Conservation (phyloP, 2,329 filamentous ascomycete genomes). For the Sclerotinia nivalis region DNA sequence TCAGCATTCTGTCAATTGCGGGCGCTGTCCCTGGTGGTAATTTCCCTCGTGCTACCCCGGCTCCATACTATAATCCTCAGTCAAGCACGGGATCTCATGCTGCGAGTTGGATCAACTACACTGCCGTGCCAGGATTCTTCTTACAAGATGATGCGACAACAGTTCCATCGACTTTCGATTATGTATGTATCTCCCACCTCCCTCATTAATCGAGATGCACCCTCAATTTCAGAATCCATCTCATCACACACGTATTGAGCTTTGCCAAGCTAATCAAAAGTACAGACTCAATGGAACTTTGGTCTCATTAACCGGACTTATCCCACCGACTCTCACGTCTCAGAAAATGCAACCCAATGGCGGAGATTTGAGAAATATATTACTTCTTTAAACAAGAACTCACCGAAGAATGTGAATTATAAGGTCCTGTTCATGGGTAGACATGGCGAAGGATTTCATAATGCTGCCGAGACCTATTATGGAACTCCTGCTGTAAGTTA, state of each 20-base stretch:
- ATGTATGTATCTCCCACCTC: constrained; percentile 48
- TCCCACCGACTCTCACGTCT: constrained; percentile 51
- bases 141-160: constrained; percentile 62
- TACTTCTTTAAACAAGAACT: constrained; percentile 51
- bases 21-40: neutral
- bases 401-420: constrained; percentile 54
- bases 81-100: neutral
- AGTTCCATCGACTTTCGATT: constrained; percentile 60
- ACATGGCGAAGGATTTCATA: constrained; percentile 31
- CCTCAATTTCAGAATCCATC: neutral
- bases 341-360: constrained; percentile 58
- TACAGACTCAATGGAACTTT: constrained; percentile 60
- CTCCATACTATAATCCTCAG: neutral
- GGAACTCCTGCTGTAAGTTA: constrained; percentile 55
- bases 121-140: constrained; percentile 62
- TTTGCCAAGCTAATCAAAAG: constrained; percentile 38
- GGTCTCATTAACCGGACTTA: constrained; percentile 66
- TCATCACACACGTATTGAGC: neutral
- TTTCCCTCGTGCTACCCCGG: constrained; percentile 6
- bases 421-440: constrained; percentile 62
- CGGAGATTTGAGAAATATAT: constrained; percentile 63
- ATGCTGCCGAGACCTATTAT: constrained; percentile 61
- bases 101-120: constrained; percentile 53
- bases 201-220: no score
- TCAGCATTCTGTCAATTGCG: constrained; percentile 2